phyloP scores from a whole-genome alignment of 495 filamentous ascomycete species.

The Parachaetomium inaequale region DNA sequence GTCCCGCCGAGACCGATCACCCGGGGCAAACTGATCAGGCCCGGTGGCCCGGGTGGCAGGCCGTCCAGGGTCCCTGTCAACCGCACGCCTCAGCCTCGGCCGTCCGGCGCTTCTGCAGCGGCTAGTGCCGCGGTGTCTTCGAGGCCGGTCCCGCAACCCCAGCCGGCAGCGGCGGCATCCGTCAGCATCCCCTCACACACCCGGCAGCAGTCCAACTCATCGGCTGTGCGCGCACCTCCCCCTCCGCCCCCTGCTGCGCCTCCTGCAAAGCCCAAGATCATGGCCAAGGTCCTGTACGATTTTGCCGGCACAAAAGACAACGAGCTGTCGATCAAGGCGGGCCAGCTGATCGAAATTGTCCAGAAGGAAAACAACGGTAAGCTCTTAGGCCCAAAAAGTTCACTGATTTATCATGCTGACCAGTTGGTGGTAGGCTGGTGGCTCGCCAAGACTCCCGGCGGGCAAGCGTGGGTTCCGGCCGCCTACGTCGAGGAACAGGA shows the following conservation, averaged over 20 bases:
- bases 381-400: slow-evolving; percentile 24
- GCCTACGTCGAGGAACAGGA: slow-evolving; percentile 85
- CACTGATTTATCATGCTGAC: not conserved
- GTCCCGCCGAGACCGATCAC: slow-evolving; percentile 87
- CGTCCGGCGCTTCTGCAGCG: slow-evolving; percentile 21
- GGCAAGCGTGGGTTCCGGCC: slow-evolving; percentile 88
- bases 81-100: slow-evolving; percentile 50
- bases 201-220: slow-evolving; percentile 42
- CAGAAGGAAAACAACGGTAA: slow-evolving; percentile 89
- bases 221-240: slow-evolving; percentile 55
- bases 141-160: slow-evolving; percentile 46
- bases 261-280: slow-evolving; percentile 62
- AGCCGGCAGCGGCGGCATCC: slow-evolving; percentile 28
- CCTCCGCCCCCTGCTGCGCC: slow-evolving; percentile 70
- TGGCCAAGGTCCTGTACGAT: slow-evolving; percentile 84
- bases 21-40: slow-evolving; percentile 79
- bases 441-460: slow-evolving; percentile 69
- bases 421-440: slow-evolving; percentile 70
- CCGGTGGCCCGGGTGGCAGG: slow-evolving; percentile 79
- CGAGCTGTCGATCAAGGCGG: slow-evolving; percentile 71
- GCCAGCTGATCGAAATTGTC: slow-evolving; percentile 77
- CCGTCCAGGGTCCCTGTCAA: slow-evolving; percentile 62
- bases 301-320: slow-evolving; percentile 75
- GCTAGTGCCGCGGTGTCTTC: slow-evolving; percentile 40
- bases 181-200: slow-evolving; percentile 43